A percentile compares a stretch with the other conserved stretches of the same genome.
Evolutionary conservation across 768 basidiomycete species (phyloP).

Genomic region (Suillus lakei): DNA sequence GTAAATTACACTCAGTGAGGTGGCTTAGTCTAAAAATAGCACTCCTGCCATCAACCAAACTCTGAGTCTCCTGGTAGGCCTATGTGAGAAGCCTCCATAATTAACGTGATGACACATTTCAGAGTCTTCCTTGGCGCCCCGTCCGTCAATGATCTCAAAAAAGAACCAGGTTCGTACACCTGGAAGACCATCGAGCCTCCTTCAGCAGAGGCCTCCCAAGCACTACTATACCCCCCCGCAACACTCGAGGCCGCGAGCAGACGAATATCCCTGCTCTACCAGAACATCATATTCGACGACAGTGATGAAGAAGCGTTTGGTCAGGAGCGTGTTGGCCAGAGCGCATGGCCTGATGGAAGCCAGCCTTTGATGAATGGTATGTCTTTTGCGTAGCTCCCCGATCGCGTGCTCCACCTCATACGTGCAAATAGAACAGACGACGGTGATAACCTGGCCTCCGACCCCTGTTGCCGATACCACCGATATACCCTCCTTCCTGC

Average conservation of each 20-base stretch:
- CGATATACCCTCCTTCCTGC: slow-evolving; percentile 30
- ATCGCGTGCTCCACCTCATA: slow-evolving; percentile 8
- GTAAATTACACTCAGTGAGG: not conserved
- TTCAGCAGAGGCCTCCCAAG: slow-evolving; percentile 22
- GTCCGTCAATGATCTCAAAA: slow-evolving; percentile 35
- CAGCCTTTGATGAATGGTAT: slow-evolving; percentile 5
- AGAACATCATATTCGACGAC: slow-evolving; percentile 72
- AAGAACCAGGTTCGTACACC: slow-evolving; percentile 41
- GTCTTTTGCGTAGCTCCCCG: slow-evolving; percentile 4
- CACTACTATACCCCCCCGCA: slow-evolving; percentile 47
- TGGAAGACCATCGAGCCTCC: slow-evolving; percentile 50
- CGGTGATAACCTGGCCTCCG: slow-evolving; percentile 62
- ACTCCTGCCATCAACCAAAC: not conserved
- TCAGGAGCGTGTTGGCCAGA: slow-evolving; percentile 22
- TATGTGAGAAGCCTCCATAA: not conserved
- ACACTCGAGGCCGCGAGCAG: slow-evolving; percentile 69
- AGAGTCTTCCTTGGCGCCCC: slow-evolving; percentile 60
- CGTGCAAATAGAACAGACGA: slow-evolving; percentile 47
- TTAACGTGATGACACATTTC: slow-evolving; percentile 36
- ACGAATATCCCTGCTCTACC: slow-evolving; percentile 72
- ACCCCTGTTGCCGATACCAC: slow-evolving; percentile 38
- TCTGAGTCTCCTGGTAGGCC: not conserved
- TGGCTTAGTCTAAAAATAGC: not conserved
- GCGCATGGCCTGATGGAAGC: slow-evolving; percentile 17
- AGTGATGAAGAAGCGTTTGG: slow-evolving; percentile 38